Evolutionary conservation across 768 basidiomycete genomes (phyloP), one percentile per base, ranked within the genome.

Genomic region (Auricularia auricula-judae): DNA sequence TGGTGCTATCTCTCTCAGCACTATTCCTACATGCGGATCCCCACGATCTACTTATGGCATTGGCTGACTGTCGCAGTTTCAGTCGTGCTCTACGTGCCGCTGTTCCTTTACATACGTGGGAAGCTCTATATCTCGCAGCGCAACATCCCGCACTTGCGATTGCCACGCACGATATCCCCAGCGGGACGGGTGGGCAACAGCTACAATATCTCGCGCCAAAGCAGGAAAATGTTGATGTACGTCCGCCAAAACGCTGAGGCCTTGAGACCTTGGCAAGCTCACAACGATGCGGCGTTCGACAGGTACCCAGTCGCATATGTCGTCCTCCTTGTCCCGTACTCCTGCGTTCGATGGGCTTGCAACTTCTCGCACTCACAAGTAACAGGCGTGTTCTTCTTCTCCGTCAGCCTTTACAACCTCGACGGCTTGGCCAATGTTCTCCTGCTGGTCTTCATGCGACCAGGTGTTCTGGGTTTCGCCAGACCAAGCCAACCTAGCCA

Each of bases 21-120:
- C 39, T 76, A 71, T 67, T 21, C 68, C 2, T 65, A 66, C 2
- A 72, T 74, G 65, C 72, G 75, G 21, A 70, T 80, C 12, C 74
- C 66, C 56, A 78, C 77, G 1, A 78, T 79, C 68, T 81, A 81
- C 63, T 34, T 78, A 18, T 81, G 80, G 80, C 71, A 80, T 47
- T 80, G 80, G 80, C 54, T 77, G 36, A 73, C 79, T 3, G 70
- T 79, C 8, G 66, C 68, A 33, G 65, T 75, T 54, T 78, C 77
- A 4, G 62, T 72, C 23, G 18, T 74, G 2, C 64, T 73, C 1
- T 80, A 79, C 65, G 67, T 75, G 62, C 72, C 74, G 0, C 71
- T 79, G 12, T 78, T 73, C 68, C 70, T 79, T 63, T 75, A 75
- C 72, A 71, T 71, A 18, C 69, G 72, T 14, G 75, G 76, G 5